Conservation (phyloP, 176 grass and related monocot species). For the Oryza australiensis region DNA sequence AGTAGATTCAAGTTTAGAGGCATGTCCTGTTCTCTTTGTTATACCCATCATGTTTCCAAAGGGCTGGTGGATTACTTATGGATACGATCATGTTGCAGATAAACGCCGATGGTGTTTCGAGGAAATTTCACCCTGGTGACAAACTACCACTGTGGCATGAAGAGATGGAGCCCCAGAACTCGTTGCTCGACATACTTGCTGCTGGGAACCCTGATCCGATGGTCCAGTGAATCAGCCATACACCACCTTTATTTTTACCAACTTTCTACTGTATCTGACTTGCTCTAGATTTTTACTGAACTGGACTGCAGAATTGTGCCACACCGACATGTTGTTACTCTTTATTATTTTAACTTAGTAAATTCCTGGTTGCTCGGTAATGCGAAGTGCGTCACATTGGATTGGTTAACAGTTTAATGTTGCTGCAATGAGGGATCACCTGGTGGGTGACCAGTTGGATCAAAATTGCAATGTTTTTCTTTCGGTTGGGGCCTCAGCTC, state of each 20-base stretch:
- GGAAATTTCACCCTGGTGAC: slow-evolving; percentile 75
- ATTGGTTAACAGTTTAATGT: neutral
- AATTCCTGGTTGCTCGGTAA: neutral
- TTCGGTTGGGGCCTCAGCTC: too few species aligned
- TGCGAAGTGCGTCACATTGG: neutral
- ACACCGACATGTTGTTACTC: neutral
- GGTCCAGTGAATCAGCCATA: slow-evolving; percentile 41
- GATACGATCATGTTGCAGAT: slow-evolving; percentile 52
- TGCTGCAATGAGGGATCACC: too few species aligned
- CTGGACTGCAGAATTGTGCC: slow-evolving; percentile 16
- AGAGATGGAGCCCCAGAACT: slow-evolving; percentile 77
- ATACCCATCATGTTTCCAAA: neutral
- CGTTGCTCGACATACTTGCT: slow-evolving; percentile 75
- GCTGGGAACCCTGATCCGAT: slow-evolving; percentile 76
- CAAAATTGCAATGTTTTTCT: neutral
- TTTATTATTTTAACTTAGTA: neutral
- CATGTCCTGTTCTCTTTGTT: neutral
- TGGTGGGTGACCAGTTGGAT: neutral
- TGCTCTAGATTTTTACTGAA: slow-evolving; percentile 23
- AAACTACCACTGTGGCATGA: slow-evolving; percentile 83
- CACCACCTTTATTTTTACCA: neutral
- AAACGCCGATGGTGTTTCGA: slow-evolving; percentile 65
- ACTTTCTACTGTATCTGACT: slow-evolving; percentile 31
- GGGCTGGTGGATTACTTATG: neutral
- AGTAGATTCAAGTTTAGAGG: neutral